Evolutionary conservation across 2,329 filamentous ascomycete species (phyloP), one percentile per base, ranked within the genome.

Genomic region (Cercospora berteroae): DNA sequence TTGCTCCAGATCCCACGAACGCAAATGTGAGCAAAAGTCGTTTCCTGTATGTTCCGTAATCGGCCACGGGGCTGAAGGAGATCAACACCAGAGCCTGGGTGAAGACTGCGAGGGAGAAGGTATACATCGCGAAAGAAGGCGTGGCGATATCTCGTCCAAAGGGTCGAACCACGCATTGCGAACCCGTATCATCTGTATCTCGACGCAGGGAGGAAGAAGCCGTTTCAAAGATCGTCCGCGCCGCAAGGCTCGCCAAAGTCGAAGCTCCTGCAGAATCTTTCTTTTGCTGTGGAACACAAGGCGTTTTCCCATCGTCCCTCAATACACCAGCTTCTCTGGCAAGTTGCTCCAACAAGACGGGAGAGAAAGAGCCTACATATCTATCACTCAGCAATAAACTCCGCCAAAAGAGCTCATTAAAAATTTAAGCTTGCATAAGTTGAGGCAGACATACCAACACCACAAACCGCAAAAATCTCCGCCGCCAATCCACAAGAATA

Each of bases 81-180:
- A 97, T 90, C 56, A 98, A 90, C 6, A 96, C 83, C n/a, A 97
- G 78, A 0, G 93, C 91, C 77, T 97, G 94, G 9, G 96, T 80
- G 23, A 97, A 80, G 0, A 97, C 94, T 74, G 93, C 96, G 73
- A 94, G 81, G 57, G 92, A 95, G 78, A 96, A 97, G 0, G 93
- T 96, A 79, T 97, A 97, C 90, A 97, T 93, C 73, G 92, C 93
- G 78, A 97, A 97, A 78, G 92, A 96, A 27, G 93, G 91, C 1
- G 93, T 96, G 77, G 96, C 97, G 79, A 97, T 89, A 70, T 94
- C 88, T 67, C 89, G 81, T 1, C 93, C 93, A 39, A 96, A 80
- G 7, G 96, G 83, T 67, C 88, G 88, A 58, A 97, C 86, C 70
- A 97, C 83, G 76, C 94, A 98, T 75, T 94, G 91, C 44, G 85